A percentile compares a stretch with the other conserved stretches of the same genome.
Conservation (phyloP, 495 filamentous ascomycete species). For the Jackrogersella multiformis region DNA sequence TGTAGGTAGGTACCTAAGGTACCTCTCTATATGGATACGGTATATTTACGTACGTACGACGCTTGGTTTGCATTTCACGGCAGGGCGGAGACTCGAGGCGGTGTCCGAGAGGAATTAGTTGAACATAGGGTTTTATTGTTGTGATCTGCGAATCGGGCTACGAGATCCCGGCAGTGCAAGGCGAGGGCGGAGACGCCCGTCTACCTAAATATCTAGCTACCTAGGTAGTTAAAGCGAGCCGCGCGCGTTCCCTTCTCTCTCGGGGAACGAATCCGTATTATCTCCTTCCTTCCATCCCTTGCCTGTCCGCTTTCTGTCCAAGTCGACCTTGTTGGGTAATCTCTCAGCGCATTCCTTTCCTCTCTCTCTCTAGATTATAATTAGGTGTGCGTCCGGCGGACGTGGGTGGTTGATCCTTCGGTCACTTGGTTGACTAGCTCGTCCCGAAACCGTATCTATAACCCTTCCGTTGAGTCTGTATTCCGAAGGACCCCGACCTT, state of each 20-base stretch:
- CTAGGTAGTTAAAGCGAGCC: neutral
- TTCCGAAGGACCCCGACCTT: constrained; percentile 2
- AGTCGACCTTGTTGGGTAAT: neutral
- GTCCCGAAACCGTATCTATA: constrained; percentile 35
- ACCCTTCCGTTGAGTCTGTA: constrained; percentile 13
- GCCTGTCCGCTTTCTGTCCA: neutral
- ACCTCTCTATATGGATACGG: neutral
- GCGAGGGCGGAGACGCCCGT: constrained; percentile 17
- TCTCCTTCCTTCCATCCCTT: constrained; percentile 11
- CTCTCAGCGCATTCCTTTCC: constrained; percentile 22
- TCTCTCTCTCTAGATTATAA: constrained; percentile 29
- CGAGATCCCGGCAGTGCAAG: constrained; percentile 13
- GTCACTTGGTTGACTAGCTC: no score
- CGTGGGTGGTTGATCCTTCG: constrained; percentile 18
- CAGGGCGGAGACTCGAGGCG: no score
- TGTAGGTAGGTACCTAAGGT: no score
- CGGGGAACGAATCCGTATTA: constrained; percentile 14
- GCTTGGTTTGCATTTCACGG: neutral
- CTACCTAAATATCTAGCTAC: constrained; percentile 15
- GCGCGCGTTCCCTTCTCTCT: neutral
- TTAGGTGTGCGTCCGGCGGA: constrained; percentile 30
- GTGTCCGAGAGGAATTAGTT: no score
- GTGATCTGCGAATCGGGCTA: constrained; percentile 16
- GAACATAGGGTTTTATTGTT: constrained; percentile 24
- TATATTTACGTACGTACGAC: neutral